Evolutionary conservation across 257 asterid genomes (phyloP).

Genomic region (Ajuga chamaepitys): DNA sequence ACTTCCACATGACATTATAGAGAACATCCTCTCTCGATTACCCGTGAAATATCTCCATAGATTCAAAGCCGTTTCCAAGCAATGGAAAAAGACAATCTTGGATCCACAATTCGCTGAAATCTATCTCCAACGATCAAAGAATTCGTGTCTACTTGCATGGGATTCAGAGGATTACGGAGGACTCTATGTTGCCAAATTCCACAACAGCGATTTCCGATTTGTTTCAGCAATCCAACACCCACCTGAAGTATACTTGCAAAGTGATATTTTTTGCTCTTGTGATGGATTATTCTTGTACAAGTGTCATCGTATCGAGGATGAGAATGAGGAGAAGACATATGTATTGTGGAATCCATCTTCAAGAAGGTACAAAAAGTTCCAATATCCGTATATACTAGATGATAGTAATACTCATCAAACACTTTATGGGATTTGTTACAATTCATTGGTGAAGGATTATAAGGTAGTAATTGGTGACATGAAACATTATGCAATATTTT

Average conservation of each 20-base stretch:
- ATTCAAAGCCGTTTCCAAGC: background rate
- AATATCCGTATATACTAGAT: background rate
- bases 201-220: background rate
- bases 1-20: background rate
- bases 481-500: background rate
- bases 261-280: background rate
- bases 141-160: background rate
- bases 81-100: background rate
- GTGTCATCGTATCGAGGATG: no score
- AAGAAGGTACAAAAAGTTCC: background rate
- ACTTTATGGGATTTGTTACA: background rate
- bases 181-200: background rate
- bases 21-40: background rate
- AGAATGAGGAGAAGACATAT: background rate
- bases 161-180: background rate
- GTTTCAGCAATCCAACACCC: background rate
- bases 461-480: background rate
- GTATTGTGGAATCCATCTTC: conserved; percentile 7
- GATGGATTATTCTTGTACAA: background rate
- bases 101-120: background rate
- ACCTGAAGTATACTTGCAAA: no score
- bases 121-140: background rate
- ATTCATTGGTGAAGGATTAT: background rate
- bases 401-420: rapidly evolving
- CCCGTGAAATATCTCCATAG: background rate